phyloP scores from a whole-genome alignment of 306 rosid genomes.

The Cicer yamashitae region DNA sequence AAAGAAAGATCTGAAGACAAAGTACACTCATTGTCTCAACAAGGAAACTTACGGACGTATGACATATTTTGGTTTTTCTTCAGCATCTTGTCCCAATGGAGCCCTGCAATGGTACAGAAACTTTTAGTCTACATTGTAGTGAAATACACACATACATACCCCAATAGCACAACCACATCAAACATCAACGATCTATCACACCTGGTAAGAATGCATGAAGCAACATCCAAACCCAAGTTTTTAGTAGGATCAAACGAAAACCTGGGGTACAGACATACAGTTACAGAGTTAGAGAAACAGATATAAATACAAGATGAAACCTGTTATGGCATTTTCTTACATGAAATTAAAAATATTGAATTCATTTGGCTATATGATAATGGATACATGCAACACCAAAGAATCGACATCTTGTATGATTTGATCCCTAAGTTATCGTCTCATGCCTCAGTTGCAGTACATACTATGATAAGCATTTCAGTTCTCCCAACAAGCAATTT shows the following conservation, averaged over 20 bases:
- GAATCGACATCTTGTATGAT: slow-evolving; percentile 12
- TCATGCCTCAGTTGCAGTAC: slow-evolving; percentile 1
- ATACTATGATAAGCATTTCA: slow-evolving; percentile 32
- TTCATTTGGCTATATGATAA: slow-evolving; percentile 30
- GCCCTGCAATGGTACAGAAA: slow-evolving; percentile 60
- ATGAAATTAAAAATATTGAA: slow-evolving; percentile 35
- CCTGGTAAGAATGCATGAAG: slow-evolving; percentile 90
- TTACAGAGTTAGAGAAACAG: slow-evolving; percentile 38
- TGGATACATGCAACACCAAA: slow-evolving; percentile 2
- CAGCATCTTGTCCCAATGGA: slow-evolving; percentile 75
- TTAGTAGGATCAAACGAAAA: slow-evolving; percentile 81
- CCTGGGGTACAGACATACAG: slow-evolving; percentile 57
- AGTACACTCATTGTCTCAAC: slow-evolving; percentile 29
- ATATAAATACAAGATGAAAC: slow-evolving; percentile 9
- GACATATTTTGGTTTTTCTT: slow-evolving; percentile 79
- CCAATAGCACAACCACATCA: slow-evolving; percentile 28
- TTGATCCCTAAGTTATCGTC: slow-evolving; percentile 14
- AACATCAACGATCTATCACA: slow-evolving; percentile 41
- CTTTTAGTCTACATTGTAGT: slow-evolving; percentile 23
- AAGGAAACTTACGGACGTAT: slow-evolving; percentile 83
- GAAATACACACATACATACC: slow-evolving; percentile 2
- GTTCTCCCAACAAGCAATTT: not conserved
- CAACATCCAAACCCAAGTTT: slow-evolving; percentile 79
- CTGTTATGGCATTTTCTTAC: slow-evolving; percentile 29
- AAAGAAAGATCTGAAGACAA: slow-evolving; percentile 31